Evolutionary conservation across 1,139 yeast genomes (phyloP), one percentile per base, ranked within the genome.

Genomic region (Suhomyces bribrorum): DNA sequence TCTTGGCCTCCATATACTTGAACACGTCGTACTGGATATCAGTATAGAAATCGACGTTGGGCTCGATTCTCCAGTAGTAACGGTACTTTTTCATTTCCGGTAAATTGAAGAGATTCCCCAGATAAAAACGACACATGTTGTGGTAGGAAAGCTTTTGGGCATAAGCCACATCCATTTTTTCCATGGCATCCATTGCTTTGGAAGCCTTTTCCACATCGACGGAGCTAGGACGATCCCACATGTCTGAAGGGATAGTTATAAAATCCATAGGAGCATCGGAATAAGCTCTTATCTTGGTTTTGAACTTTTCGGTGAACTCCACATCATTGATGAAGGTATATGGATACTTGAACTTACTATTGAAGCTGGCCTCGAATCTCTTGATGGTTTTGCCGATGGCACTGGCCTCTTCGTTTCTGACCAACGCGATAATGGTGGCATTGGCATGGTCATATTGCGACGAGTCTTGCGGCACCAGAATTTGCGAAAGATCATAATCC

Each of bases 51-150:
- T 73, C 65, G 1, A 88, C 87, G 36, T 67, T 66, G n/a, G 95
- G 95, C 57, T 86, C 95, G 30, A 86, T 73, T 43, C 95, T 69
- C 95, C 95, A 86, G 57, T 84, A 86, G 62, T 82, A 86, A 38
- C 56, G 60, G 52, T 65, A 69, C 41, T 80, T 64, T 34, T 65
- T 66, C 54, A 86, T 56, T 40, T 77, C 78, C 2, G 86, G 86
- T 45, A 84, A 73, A 34, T 80, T 69, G 57, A 71, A 84, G 51
- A 86, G 83, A 44, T 64, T 65, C 11, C 81, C 81, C 48, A 84
- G 81, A 55, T 85, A 71, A 64, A 78, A 84, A 22, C 92, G 66
- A 53, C 94, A 85, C 94, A 85, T 85, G 52, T 83, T 81, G 51
- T 83, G 92, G 54, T 86, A 86, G 0, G 87, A 80, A n/a, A 55